Percentiles rank a stretch among this genome's conserved stretches.
Evolutionary conservation across 2,329 filamentous ascomycete genomes (phyloP).

Genomic region (Xylaria sp.): DNA sequence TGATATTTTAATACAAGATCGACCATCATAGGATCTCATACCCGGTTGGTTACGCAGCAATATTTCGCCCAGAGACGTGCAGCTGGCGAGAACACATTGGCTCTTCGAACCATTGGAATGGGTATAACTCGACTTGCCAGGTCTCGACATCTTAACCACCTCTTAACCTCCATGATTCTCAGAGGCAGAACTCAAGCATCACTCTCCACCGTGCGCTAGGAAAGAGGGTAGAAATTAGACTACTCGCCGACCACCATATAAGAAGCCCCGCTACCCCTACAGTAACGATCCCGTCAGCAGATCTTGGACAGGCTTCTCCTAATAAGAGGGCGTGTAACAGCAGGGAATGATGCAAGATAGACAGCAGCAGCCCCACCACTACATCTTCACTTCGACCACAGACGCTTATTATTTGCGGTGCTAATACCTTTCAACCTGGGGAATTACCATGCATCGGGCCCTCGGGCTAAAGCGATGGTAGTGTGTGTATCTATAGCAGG

Average conservation of each 20-base stretch:
- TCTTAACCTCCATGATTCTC: constrained; percentile 3
- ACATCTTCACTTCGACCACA: constrained; percentile 42
- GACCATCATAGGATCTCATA: constrained; percentile 21
- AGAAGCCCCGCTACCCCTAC: constrained; percentile 49
- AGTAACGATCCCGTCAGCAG: constrained; percentile 50
- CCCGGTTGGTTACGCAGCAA: constrained; percentile 15
- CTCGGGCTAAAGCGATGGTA: constrained; percentile 34
- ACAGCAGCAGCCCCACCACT: constrained; percentile 47
- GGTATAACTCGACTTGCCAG: background rate
- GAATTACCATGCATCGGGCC: constrained; percentile 39
- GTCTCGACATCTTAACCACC: constrained; percentile 3
- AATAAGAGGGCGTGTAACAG: constrained; percentile 45
- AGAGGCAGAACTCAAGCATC: constrained; percentile 12
- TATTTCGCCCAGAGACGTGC: constrained; percentile 2
- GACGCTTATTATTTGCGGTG: constrained; percentile 41
- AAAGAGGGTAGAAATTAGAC: constrained; percentile 21
- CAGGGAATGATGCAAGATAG: constrained; percentile 45
- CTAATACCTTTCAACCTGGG: constrained; percentile 43
- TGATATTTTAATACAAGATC: constrained; percentile 15
- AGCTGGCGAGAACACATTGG: constrained; percentile 4
- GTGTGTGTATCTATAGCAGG: constrained; percentile 40
- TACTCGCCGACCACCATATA: constrained; percentile 44
- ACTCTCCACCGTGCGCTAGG: constrained; percentile 16
- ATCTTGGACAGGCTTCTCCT: constrained; percentile 46
- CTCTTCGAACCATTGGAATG: constrained; percentile 1